A percentile compares a stretch with the other conserved stretches of the same genome.
Evolutionary conservation across 2,329 filamentous ascomycete genomes (phyloP).

Genomic region (Sporothrix mexicana): DNA sequence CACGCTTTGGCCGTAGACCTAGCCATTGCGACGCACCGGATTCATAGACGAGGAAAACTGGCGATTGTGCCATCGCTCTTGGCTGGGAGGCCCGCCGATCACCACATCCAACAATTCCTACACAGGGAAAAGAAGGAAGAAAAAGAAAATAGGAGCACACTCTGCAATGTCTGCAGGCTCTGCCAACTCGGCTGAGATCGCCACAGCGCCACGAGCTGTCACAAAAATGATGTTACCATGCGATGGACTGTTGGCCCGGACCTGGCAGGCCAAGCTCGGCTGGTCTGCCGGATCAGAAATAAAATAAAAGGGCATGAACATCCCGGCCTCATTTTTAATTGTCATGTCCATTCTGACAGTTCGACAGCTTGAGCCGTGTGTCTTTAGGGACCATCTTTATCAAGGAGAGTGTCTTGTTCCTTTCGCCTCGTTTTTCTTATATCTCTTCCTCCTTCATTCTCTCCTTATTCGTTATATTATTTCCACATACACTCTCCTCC

Average conservation of each 20-base stretch:
- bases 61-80: slow-evolving; percentile 24
- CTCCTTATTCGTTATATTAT: neutral
- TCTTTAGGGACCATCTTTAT: neutral
- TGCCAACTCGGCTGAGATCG: slow-evolving; percentile 1
- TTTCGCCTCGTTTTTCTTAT: neutral
- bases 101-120: neutral
- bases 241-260: neutral
- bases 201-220: neutral
- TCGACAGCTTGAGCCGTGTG: neutral
- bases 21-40: neutral
- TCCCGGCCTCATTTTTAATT: slow-evolving; percentile 9
- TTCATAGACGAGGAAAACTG: neutral
- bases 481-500: neutral
- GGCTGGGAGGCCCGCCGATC: neutral
- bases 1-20: neutral
- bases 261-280: neutral
- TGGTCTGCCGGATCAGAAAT: neutral
- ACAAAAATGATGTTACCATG: neutral
- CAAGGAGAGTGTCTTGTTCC: neutral
- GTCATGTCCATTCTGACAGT: neutral
- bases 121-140: neutral
- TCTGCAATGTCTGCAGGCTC: no score
- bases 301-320: slow-evolving; percentile 23
- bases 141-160: neutral
- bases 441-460: neutral